Percentiles rank a stretch among this genome's conserved stretches.
These are phyloP conservation scores for Amaranthus cruentus DNA, from an alignment of 148 eudicot genomes.

Conservation along the genomic window DNA sequence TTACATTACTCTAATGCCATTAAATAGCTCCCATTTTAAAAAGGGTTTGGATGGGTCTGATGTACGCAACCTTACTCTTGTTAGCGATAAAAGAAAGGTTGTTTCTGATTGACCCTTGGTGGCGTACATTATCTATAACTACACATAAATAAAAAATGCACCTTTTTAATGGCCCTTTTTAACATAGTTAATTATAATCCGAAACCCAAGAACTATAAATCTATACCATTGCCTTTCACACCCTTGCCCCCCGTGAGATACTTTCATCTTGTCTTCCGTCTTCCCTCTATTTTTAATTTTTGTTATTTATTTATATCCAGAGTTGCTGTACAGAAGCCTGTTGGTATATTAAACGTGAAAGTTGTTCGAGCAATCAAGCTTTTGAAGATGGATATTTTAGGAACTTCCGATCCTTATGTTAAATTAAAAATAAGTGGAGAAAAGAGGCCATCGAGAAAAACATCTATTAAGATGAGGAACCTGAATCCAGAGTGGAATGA, in stretches of 20 bases:
- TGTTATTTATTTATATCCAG: slow-evolving; percentile 31
- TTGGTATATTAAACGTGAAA: slow-evolving; percentile 80
- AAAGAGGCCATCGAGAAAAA: slow-evolving; percentile 56
- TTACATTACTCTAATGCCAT: too few species aligned
- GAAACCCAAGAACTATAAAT: too few species aligned
- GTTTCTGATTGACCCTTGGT: too few species aligned
- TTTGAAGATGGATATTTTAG: slow-evolving; percentile 83
- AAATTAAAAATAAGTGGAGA: slow-evolving; percentile 74
- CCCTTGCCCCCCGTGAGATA: neutral
- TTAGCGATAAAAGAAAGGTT: too few species aligned
- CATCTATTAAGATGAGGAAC: slow-evolving; percentile 66
- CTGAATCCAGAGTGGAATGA: slow-evolving; percentile 94
- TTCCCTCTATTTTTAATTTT: neutral
- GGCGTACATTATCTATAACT: too few species aligned
- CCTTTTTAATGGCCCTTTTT: too few species aligned
- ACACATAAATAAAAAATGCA: too few species aligned
- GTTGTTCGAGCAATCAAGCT: slow-evolving; percentile 71
- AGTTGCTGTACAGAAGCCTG: slow-evolving; percentile 59
- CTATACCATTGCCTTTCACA: neutral
- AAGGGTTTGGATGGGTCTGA: too few species aligned
- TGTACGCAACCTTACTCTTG: too few species aligned
- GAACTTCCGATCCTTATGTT: slow-evolving; percentile 92
- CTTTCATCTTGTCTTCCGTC: neutral
- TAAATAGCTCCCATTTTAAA: too few species aligned
- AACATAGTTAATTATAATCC: too few species aligned